A percentile compares a stretch with the other conserved stretches of the same genome.
phyloP scores from a whole-genome alignment of 495 filamentous ascomycete genomes.

The Astrocystis sublimbata region DNA sequence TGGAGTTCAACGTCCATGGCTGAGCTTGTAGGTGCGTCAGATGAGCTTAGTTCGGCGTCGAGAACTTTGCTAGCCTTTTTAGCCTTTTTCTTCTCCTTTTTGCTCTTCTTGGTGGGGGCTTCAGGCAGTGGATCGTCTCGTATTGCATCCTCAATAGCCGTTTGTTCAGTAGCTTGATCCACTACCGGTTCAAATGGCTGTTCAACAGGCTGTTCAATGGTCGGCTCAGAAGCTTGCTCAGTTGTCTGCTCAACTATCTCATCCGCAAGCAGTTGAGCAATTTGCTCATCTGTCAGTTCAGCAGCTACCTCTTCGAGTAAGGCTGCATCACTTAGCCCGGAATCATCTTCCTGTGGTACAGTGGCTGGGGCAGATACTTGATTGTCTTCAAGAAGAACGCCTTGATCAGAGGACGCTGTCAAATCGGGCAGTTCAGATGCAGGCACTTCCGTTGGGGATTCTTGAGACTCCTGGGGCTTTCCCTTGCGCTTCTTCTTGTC shows the following conservation, averaged over 20 bases:
- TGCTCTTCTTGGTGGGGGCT: constrained; percentile 23
- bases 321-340: neutral
- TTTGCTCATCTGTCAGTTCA: neutral
- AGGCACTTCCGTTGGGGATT: constrained; percentile 18
- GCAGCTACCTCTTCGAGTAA: neutral
- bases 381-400: neutral
- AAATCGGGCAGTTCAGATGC: constrained; percentile 11
- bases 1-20: neutral
- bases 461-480: constrained; percentile 22
- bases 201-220: no score
- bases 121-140: neutral
- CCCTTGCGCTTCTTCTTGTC: constrained; percentile 36
- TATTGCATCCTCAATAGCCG: neutral
- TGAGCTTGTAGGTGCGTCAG: neutral
- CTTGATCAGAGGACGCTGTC: neutral
- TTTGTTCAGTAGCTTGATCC: no score
- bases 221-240: no score
- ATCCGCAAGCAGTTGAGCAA: no score
- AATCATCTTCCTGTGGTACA: constrained; percentile 4
- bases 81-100: constrained; percentile 37
- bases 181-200: no score
- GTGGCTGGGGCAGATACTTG: neutral
- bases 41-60: constrained; percentile 15
- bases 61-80: constrained; percentile 23
- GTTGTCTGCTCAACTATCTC: no score